Evolutionary conservation across 805 yeast species (phyloP), one percentile per base, ranked within the genome.

Genomic region (Saturnispora dispora): DNA sequence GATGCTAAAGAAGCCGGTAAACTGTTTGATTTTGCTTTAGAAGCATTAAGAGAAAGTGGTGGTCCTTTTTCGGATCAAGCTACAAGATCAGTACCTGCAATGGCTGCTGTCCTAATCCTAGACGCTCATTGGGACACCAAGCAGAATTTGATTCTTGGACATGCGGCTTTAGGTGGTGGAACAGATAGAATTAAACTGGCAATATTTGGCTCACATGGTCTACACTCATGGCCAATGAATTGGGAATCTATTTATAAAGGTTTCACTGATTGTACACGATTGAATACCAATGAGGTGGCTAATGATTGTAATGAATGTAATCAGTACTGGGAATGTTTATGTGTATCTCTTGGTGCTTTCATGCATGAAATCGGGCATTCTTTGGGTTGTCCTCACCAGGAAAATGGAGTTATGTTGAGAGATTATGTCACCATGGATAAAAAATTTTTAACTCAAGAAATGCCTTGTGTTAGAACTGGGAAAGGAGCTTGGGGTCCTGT

Each of bases 161-260:
- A 93, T 68, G 97, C 97, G 2, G 98, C 98, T 0, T 69, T 91
- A 17, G 98, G 98, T 45, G 98, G 98, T 28, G 93, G 93, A 11
- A 75, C 76, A 25, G 82, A 75, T 41, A 71, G 79, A 42, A 71
- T 88, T 42, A 81, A 81, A 56, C 68, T 93, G 50, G 98, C 96
- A 1, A 88, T 93, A 9, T 91, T 90, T 67, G 99, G 99, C 5
- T 83, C 95, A 6, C 98, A 93, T 62, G 93, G 96, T 0, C 58
- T 88, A 11, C 90, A 86, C 64, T 79, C 96, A 1, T 93, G 96
- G 95, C 98, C 99, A n/a, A 66, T 76, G n/a, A 77, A 76, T 52
- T 72, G 88, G 54, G 93, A 88, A 52, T 82, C 81, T 37, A 65
- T 93, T 4, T 77, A 77, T 5, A 78, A 83, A 1, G 70, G 80